phyloP scores from a whole-genome alignment of 2,329 filamentous ascomycete genomes.

The Leptodontidium sp. region DNA sequence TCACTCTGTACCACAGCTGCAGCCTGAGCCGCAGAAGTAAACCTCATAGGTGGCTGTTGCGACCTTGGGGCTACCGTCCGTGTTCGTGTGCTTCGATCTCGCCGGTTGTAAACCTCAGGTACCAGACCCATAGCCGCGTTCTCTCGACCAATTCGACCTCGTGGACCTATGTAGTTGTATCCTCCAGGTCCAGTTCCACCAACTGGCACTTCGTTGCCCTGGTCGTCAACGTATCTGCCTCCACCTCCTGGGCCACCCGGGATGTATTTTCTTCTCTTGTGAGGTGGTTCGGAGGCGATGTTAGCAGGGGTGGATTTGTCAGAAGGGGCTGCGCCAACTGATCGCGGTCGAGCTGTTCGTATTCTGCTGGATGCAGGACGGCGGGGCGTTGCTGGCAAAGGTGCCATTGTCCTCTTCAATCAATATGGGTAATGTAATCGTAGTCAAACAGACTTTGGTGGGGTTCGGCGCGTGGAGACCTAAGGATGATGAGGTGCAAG shows the following conservation, averaged over 20 bases:
- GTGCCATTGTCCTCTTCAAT: slow-evolving; percentile 36
- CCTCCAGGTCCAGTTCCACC: slow-evolving; percentile 56
- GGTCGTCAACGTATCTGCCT: slow-evolving; percentile 81
- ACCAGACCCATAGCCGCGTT: slow-evolving; percentile 56
- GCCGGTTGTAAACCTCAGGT: slow-evolving; percentile 55
- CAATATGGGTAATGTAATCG: slow-evolving; percentile 17
- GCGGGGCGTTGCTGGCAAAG: slow-evolving; percentile 40
- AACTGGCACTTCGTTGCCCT: slow-evolving; percentile 67
- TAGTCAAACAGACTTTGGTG: slow-evolving; percentile 24
- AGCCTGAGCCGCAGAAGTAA: slow-evolving; percentile 68
- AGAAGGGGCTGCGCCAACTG: slow-evolving; percentile 34
- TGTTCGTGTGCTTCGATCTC: slow-evolving; percentile 63
- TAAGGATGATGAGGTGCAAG: slow-evolving; percentile 33
- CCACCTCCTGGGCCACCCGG: slow-evolving; percentile 88
- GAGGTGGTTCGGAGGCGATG: slow-evolving; percentile 53
- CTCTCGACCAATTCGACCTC: slow-evolving; percentile 60
- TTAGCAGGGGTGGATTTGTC: slow-evolving; percentile 40
- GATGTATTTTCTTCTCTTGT: slow-evolving; percentile 78
- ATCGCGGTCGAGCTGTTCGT: slow-evolving; percentile 41
- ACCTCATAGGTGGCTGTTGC: slow-evolving; percentile 56
- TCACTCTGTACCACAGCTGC: slow-evolving; percentile 91
- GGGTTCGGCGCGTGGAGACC: slow-evolving; percentile 35
- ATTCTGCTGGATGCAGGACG: slow-evolving; percentile 41
- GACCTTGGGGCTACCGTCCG: slow-evolving; percentile 59
- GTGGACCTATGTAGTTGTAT: slow-evolving; percentile 60